Conservation (phyloP, 768 basidiomycete species). For the Fomitopsis pulvina region DNA sequence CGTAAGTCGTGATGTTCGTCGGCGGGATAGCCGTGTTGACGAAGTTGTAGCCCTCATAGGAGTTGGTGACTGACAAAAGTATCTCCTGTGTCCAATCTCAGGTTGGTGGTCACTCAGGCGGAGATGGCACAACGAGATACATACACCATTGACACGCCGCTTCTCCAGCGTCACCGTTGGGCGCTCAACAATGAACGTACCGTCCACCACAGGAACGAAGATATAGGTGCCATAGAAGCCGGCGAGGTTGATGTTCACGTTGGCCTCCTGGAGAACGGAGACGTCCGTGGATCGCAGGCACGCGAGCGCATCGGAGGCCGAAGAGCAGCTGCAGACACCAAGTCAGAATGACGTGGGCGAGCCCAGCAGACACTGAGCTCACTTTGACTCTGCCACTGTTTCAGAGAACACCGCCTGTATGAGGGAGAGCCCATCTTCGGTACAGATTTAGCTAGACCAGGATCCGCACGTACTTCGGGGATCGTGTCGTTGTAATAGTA, state of each 20-base stretch:
- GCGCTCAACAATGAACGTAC: slow-evolving; percentile 35
- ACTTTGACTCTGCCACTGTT: neutral
- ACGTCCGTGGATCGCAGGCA: slow-evolving; percentile 34
- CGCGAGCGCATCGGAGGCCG: slow-evolving; percentile 25
- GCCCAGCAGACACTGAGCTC: too few species aligned
- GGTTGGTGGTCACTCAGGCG: neutral
- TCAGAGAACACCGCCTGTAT: too few species aligned
- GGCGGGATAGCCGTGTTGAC: too few species aligned
- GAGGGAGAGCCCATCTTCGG: too few species aligned
- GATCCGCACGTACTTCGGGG: slow-evolving; percentile 26
- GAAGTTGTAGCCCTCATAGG: slow-evolving; percentile 29
- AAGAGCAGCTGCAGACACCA: slow-evolving; percentile 28
- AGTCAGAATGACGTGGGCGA: too few species aligned
- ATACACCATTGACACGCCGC: slow-evolving; percentile 38
- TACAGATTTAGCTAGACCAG: too few species aligned
- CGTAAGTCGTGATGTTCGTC: slow-evolving; percentile 26
- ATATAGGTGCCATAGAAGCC: slow-evolving; percentile 34
- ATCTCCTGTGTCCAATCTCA: slow-evolving; percentile 19
- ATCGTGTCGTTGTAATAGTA: slow-evolving; percentile 37
- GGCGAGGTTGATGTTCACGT: slow-evolving; percentile 23
- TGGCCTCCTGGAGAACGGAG: slow-evolving; percentile 26
- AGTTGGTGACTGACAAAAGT: slow-evolving; percentile 34
- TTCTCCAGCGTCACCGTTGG: slow-evolving; percentile 31
- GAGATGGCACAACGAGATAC: slow-evolving; percentile 11
- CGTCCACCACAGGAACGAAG: slow-evolving; percentile 43